A percentile compares a stretch with the other conserved stretches of the same genome.
phyloP scores from a whole-genome alignment of 2,329 filamentous ascomycete genomes.

The Phoma sp. region DNA sequence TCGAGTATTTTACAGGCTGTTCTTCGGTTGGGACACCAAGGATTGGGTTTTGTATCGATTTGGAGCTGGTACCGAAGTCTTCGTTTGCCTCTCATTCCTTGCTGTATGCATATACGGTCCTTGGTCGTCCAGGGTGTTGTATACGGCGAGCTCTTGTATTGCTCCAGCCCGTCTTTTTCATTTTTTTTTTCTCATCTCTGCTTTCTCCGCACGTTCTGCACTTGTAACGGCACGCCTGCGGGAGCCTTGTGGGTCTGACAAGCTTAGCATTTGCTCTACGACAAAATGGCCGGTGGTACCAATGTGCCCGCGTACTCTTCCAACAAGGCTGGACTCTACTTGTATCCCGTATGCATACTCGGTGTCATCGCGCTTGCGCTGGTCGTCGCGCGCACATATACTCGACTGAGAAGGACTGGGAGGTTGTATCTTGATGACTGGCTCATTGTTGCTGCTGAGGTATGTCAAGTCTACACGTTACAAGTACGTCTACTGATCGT shows the following conservation, averaged over 20 bases:
- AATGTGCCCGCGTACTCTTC: constrained; percentile 22
- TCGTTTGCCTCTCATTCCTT: neutral
- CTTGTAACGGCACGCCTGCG: neutral
- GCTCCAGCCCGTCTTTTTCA: neutral
- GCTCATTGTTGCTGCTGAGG: constrained; percentile 35
- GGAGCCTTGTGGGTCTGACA: neutral
- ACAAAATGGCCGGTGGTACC: constrained; percentile 9
- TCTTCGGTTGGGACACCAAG: neutral
- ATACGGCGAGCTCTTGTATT: neutral
- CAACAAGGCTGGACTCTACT: constrained; percentile 28
- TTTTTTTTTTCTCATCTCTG: neutral
- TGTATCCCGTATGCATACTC: constrained; percentile 31
- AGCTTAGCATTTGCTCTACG: neutral
- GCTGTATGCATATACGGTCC: neutral
- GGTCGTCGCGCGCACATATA: constrained; percentile 30
- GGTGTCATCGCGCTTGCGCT: constrained; percentile 26
- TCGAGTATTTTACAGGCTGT: neutral
- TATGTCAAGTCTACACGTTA: constrained; percentile 2
- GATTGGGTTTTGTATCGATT: neutral
- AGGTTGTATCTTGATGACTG: constrained; percentile 34
- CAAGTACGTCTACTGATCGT: neutral
- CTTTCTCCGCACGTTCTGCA: neutral
- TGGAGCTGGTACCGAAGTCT: neutral
- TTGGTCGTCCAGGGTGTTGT: neutral
- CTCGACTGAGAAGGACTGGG: constrained; percentile 24